Evolutionary conservation across 768 basidiomycete genomes (phyloP).

Genomic region (Hericium rajendrae): DNA sequence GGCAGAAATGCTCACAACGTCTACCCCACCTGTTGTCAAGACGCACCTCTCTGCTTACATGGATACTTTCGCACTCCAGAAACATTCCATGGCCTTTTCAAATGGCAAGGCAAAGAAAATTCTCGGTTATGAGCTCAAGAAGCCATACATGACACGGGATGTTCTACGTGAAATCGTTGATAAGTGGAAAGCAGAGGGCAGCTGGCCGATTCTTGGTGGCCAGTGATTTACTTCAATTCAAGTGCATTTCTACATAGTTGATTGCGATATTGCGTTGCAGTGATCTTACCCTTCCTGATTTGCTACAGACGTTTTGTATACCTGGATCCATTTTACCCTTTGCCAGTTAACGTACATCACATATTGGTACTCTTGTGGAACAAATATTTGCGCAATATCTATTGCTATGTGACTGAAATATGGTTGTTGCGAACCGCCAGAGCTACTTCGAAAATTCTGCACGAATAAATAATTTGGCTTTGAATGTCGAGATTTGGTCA

Average conservation of each 20-base stretch:
- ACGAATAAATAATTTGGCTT: too few species aligned
- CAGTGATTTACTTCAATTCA: slow-evolving; percentile 1
- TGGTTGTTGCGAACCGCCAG: too few species aligned
- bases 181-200: slow-evolving; percentile 71
- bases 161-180: slow-evolving; percentile 62
- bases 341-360: too few species aligned
- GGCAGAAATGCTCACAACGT: slow-evolving; percentile 69
- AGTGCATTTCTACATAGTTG: not conserved
- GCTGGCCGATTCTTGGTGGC: slow-evolving; percentile 26
- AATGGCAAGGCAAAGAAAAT: slow-evolving; percentile 67
- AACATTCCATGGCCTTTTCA: slow-evolving; percentile 58
- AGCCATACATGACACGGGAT: slow-evolving; percentile 53
- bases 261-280: not conserved
- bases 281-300: not conserved
- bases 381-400: too few species aligned
- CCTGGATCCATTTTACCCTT: not conserved
- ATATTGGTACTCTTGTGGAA: too few species aligned
- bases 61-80: slow-evolving; percentile 62
- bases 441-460: too few species aligned
- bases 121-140: slow-evolving; percentile 57
- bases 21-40: slow-evolving; percentile 61
- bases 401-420: too few species aligned
- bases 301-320: not conserved
- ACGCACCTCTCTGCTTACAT: slow-evolving; percentile 73
- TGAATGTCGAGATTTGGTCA: too few species aligned